These are phyloP conservation scores for Gyrodon lividus DNA, from an alignment of 768 basidiomycete species.

Conservation along the genomic window DNA sequence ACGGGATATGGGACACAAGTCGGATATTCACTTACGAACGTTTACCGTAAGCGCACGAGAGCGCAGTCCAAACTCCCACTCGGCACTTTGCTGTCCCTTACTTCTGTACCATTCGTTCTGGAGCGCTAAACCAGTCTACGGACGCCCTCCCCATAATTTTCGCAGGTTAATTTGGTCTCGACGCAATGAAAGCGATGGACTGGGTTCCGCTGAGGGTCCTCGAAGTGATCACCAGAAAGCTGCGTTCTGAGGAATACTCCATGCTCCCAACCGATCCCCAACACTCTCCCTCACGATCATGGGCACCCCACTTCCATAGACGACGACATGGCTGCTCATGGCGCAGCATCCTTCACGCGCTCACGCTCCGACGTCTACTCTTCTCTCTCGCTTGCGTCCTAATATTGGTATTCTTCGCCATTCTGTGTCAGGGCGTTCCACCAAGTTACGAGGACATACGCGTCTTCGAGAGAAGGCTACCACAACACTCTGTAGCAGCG, in stretches of 20 bases:
- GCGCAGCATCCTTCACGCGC: conserved; percentile 7
- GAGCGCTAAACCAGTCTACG: not conserved
- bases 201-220: conserved; percentile 8
- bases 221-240: not conserved
- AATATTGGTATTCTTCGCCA: conserved; percentile 27
- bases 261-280: conserved; percentile 9
- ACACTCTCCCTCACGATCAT: not conserved
- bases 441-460: conserved; percentile 39
- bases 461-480: conserved; percentile 34
- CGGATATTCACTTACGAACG: not conserved
- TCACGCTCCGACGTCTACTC: conserved; percentile 31
- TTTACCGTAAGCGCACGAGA: not conserved
- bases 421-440: conserved; percentile 39
- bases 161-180: not conserved
- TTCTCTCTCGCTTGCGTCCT: conserved; percentile 18
- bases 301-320: not conserved
- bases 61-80: no score
- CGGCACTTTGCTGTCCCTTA: not conserved
- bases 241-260: conserved; percentile 11
- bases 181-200: not conserved
- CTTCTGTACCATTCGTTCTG: not conserved
- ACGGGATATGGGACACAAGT: not conserved
- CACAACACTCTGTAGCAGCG: conserved; percentile 36
- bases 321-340: conserved; percentile 13
- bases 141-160: not conserved